Evolutionary conservation across 768 basidiomycete genomes (phyloP), one percentile per base, ranked within the genome.

Genomic region (Leccinum truebloodii): DNA sequence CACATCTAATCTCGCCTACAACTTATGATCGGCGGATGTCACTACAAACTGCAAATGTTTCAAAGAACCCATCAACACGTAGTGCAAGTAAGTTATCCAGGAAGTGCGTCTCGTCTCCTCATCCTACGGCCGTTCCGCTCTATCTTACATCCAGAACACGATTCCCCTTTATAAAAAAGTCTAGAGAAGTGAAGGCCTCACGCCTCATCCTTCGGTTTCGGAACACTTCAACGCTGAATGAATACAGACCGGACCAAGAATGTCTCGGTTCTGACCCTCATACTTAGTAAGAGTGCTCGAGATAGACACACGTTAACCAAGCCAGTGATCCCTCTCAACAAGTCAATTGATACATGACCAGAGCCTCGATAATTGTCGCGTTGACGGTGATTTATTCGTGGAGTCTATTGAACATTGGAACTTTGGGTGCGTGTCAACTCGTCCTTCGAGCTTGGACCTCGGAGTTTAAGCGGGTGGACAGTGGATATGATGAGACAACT

Each of bases 201-300:
- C 26, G 35, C 24, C 16, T 12, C 12, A 51, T 54, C 22, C 37
- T 37, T 32, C 52, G 20, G 16, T 41, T 37, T 48, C 52, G n/a
- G 48, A 9, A 10, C 5, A 2, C 7, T 26, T 20, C 13, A 22
- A 46, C 13, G 4, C 28, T 37, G 28, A 52, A 37, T 20, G 24
- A 32, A 6, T 6, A 32, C 65, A 26, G 78, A 81, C 49, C 83
- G 79, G 76, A 82, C 79, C 8, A 70, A 78, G 48, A 76, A 80
- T 58, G 69, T 86, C 24, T 87, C 83, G 82, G 79, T 22, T 67
- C 83, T 64, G 80, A 85, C 63, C 81, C 82, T 7, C 67, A 77
- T 46, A 30, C 9, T 30, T 30, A 83, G 87, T 65, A 82, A 80
- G 65, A 72, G 79, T 13, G 83, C 83, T n/a, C 86, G 85, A 83